A percentile compares a stretch with the other conserved stretches of the same genome.
Evolutionary conservation across 192 early-diverging fungal genomes (phyloP).

Genomic region (Coemansia sp.): DNA sequence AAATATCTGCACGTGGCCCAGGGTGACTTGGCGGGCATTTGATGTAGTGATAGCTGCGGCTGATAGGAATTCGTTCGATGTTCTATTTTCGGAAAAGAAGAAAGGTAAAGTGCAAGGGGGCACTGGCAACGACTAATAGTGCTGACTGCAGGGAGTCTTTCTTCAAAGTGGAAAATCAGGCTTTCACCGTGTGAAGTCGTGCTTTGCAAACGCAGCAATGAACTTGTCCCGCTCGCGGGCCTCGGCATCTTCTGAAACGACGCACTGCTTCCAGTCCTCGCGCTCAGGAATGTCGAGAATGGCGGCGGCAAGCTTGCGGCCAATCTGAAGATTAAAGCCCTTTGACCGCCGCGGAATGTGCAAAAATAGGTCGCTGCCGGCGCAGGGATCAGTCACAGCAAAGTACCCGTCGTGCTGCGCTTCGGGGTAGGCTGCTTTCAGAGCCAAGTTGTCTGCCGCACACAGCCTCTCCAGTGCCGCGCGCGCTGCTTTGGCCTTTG

Average conservation of each 20-base stretch:
- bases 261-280: conserved; percentile 79
- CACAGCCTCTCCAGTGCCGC: conserved; percentile 26
- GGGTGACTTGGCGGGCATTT: background rate
- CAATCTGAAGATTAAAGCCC: conserved; percentile 76
- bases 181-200: conserved; percentile 42
- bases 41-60: too few species aligned
- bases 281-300: conserved; percentile 66
- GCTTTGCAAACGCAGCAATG: conserved; percentile 39
- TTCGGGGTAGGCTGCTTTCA: conserved; percentile 20
- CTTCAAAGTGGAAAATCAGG: too few species aligned
- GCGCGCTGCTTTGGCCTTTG: conserved; percentile 20
- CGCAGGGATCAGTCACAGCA: conserved; percentile 23
- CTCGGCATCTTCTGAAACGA: conserved; percentile 65
- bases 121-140: background rate
- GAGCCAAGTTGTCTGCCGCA: conserved; percentile 11
- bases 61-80: too few species aligned
- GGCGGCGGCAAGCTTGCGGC: conserved; percentile 66
- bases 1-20: conserved; percentile 1
- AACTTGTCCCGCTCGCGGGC: conserved; percentile 42
- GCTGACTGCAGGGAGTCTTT: background rate
- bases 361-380: conserved; percentile 17
- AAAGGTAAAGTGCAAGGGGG: background rate
- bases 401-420: conserved; percentile 32
- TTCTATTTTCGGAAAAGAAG: too few species aligned
- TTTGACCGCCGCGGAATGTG: conserved; percentile 28